Conservation (phyloP, 2,329 filamentous ascomycete genomes). For the Fusarium lateritium region DNA sequence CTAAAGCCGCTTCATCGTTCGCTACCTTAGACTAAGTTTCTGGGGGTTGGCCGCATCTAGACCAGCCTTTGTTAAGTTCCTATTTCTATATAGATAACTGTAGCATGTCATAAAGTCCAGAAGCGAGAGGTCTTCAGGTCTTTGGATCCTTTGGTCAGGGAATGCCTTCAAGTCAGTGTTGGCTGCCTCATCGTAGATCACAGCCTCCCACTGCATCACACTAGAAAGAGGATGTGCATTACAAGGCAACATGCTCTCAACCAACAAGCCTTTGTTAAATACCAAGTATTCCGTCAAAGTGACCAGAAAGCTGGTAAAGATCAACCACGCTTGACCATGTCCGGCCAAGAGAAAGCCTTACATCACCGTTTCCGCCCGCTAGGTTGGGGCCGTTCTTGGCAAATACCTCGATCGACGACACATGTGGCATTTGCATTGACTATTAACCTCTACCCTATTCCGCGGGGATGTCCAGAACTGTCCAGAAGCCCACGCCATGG, state of each 20-base stretch:
- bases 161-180: background rate
- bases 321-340: slow-evolving; percentile 19
- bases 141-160: too few relatives aligned
- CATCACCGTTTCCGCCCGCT: slow-evolving; percentile 10
- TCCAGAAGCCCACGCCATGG: slow-evolving; percentile 14
- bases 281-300: background rate
- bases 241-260: too few relatives aligned
- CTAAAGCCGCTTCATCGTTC: background rate
- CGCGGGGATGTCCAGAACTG: background rate
- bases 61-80: background rate
- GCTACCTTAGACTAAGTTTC: background rate
- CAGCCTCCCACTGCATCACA: background rate
- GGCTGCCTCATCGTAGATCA: background rate
- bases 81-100: too few relatives aligned
- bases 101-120: too few relatives aligned
- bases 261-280: background rate
- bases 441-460: background rate
- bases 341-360: slow-evolving; percentile 12
- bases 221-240: too few relatives aligned
- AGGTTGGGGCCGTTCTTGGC: slow-evolving; percentile 5
- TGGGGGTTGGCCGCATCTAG: background rate
- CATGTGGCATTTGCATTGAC: background rate
- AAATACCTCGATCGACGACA: background rate
- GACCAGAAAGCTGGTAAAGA: background rate
- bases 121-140: too few relatives aligned